A percentile compares a stretch with the other conserved stretches of the same genome.
Conservation (phyloP, 495 filamentous ascomycete genomes). For the Aspergillus campestris region DNA sequence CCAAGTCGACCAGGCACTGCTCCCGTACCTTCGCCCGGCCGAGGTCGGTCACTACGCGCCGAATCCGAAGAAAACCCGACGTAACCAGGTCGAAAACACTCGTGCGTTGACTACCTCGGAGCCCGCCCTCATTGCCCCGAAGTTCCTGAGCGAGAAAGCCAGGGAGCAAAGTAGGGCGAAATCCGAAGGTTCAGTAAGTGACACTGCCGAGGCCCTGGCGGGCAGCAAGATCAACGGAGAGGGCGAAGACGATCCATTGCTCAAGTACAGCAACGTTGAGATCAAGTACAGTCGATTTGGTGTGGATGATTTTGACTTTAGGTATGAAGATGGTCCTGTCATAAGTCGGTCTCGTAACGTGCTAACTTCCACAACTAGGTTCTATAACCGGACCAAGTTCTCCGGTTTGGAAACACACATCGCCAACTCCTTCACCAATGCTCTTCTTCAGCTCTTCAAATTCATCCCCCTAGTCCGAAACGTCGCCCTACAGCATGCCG, state of each 20-base stretch:
- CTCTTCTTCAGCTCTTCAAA: slow-evolving; percentile 82
- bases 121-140: slow-evolving; percentile 59
- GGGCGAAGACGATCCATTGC: slow-evolving; percentile 62
- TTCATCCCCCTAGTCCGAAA: slow-evolving; percentile 87
- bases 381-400: slow-evolving; percentile 83
- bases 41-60: slow-evolving; percentile 68
- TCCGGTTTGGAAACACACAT: slow-evolving; percentile 95
- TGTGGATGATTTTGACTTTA: slow-evolving; percentile 96
- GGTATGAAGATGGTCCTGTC: slow-evolving; percentile 41
- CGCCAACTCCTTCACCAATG: slow-evolving; percentile 89
- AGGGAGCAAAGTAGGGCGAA: slow-evolving; percentile 52
- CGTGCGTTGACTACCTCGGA: slow-evolving; percentile 43
- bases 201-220: slow-evolving; percentile 53
- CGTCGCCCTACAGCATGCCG: slow-evolving; percentile 80
- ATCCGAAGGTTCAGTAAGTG: slow-evolving; percentile 47
- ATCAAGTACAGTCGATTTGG: slow-evolving; percentile 98
- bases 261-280: slow-evolving; percentile 82
- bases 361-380: slow-evolving; percentile 41
- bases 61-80: slow-evolving; percentile 61
- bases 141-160: slow-evolving; percentile 89
- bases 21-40: slow-evolving; percentile 56
- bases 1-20: slow-evolving; percentile 63
- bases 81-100: slow-evolving; percentile 80
- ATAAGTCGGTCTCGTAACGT: not conserved
- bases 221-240: slow-evolving; percentile 53